These are phyloP conservation scores for Teratosphaeria epicoccoides DNA, from an alignment of 2,329 filamentous ascomycete species.

Conservation along the genomic window DNA sequence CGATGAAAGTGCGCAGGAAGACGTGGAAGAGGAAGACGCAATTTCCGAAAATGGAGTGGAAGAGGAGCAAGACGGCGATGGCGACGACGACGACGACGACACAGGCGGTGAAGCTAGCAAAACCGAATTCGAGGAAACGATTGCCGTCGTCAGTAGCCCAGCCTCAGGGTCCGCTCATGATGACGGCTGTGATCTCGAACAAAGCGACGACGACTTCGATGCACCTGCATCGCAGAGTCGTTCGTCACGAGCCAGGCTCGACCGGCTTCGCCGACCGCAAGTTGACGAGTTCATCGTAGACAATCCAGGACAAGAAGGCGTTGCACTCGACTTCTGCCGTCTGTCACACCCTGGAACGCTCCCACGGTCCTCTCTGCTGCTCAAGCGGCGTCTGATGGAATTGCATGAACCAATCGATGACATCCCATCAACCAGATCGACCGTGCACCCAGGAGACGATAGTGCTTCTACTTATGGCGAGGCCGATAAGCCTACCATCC, in stretches of 20 bases:
- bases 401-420: slow-evolving; percentile 17
- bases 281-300: neutral
- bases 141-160: too few species aligned
- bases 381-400: slow-evolving; percentile 12
- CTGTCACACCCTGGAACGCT: neutral
- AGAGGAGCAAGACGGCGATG: slow-evolving; percentile 1
- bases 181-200: neutral
- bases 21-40: slow-evolving; percentile 6
- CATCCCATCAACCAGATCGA: neutral
- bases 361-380: slow-evolving; percentile 1
- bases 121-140: too few species aligned
- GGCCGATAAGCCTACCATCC: neutral
- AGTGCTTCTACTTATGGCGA: neutral
- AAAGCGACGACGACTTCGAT: neutral
- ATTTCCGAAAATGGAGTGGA: neutral
- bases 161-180: too few species aligned
- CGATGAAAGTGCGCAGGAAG: slow-evolving; percentile 6
- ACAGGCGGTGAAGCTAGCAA: neutral
- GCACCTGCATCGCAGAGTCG: neutral
- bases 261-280: neutral
- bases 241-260: neutral
- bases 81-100: neutral
- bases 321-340: neutral
- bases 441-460: neutral
- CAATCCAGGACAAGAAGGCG: neutral